Base-by-base conservation (phyloP, 192 early-diverging fungal genomes). In the Polychytrium aggregatum region DNA sequence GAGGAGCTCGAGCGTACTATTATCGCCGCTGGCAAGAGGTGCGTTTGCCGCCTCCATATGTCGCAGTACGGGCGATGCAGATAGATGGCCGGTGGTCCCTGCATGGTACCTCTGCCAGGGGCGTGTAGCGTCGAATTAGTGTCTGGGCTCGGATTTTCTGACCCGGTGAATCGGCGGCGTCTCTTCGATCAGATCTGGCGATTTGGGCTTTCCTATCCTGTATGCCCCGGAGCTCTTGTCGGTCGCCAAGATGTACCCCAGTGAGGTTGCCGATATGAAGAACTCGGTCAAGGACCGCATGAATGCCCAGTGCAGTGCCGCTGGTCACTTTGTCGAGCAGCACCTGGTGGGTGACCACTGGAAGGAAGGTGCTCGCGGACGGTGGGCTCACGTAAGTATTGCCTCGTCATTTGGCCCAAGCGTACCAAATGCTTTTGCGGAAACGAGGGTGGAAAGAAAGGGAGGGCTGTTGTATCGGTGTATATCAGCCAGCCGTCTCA, bases 321-420 rank as follows among this genome's bases (percentile, higher is more conserved):
- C 74, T 24, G 74, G 71, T 24, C 60, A 68, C 40, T 76, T 76
- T 59, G 47, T 76, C 30, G 55, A 63, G 41, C 37, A 39, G n/a
- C 70, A 74, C 46, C 18, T 73, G 30, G 34, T 31, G 10, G 61
- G 58, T 1, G 56, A 63, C 11, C 64, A 52, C 30, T 55, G 51
- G 37, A n/a, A n/a, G n/a, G n/a, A n/a, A n/a, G n/a, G n/a, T n/a
- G n/a, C n/a, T n/a, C n/a, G n/a, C n/a, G 67, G 67, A 11, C 17
- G 48, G 44, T 73, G 66, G 67, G 60, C 47, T 3, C 71, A 73
- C 44, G 42, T 73, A 31, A 64, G 67, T 43, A 68, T 72, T 41
- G 65, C 62, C 21, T 37, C 40, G 52, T 30, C 14, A 37, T 37
- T 13, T 11, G 2, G n/a, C n/a, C n/a, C n/a, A n/a, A n/a, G n/a